Conservation (phyloP, 371 early-diverging fungal species). For the Mortierella sp. region DNA sequence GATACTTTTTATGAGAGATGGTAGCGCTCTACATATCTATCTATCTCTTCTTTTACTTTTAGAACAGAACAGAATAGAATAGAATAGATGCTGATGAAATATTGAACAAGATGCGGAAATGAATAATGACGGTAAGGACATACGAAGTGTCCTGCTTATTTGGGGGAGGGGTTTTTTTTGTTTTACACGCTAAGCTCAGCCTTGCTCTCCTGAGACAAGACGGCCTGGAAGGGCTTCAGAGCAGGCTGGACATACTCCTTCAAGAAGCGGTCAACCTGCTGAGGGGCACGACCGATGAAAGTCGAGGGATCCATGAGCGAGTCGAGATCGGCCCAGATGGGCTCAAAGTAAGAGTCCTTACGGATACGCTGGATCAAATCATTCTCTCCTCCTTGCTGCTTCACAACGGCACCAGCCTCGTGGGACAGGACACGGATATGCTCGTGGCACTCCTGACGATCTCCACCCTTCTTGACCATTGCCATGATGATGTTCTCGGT, state of each 20-base stretch:
- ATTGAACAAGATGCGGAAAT: too few species aligned
- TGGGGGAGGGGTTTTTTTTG: too few species aligned
- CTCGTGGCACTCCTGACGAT: slow-evolving; percentile 97
- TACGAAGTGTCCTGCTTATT: too few species aligned
- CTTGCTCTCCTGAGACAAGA: slow-evolving; percentile 63
- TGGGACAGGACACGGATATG: slow-evolving; percentile 96
- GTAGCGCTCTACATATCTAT: too few species aligned
- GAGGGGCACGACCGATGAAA: slow-evolving; percentile 95
- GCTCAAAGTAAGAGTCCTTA: slow-evolving; percentile 87
- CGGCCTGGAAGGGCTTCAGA: slow-evolving; percentile 79
- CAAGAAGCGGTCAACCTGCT: slow-evolving; percentile 92
- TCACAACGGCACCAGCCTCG: slow-evolving; percentile 92
- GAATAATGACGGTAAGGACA: too few species aligned
- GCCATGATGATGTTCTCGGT: slow-evolving; percentile 99
- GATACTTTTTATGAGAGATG: too few species aligned
- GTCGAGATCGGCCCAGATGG: slow-evolving; percentile 84
- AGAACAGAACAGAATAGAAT: not conserved
- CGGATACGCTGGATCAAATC: slow-evolving; percentile 94
- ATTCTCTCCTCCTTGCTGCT: slow-evolving; percentile 93
- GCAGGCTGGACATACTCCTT: slow-evolving; percentile 86
- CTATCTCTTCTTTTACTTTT: not conserved
- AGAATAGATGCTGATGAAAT: too few species aligned
- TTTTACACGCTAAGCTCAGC: slow-evolving; percentile 72
- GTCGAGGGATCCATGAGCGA: slow-evolving; percentile 89
- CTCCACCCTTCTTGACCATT: slow-evolving; percentile 96